A percentile compares a stretch with the other conserved stretches of the same genome.
Conservation (phyloP, 495 filamentous ascomycete genomes). For the Elaphomyces granulatus region DNA sequence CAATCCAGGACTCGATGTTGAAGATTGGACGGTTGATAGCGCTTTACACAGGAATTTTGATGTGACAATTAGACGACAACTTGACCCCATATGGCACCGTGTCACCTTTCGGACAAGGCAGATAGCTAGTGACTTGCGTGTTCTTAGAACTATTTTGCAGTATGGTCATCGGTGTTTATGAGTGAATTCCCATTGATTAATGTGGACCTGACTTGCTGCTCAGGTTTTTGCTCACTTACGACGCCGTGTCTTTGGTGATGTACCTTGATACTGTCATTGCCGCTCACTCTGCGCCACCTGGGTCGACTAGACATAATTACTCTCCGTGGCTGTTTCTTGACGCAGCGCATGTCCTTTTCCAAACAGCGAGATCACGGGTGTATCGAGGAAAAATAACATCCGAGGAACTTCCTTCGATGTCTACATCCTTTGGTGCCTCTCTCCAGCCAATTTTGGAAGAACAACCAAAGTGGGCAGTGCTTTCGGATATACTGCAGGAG, state of each 20-base stretch:
- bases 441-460: slow-evolving; percentile 88
- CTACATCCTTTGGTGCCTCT: slow-evolving; percentile 41
- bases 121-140: slow-evolving; percentile 76
- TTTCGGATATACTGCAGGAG: slow-evolving; percentile 79
- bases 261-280: slow-evolving; percentile 91
- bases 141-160: slow-evolving; percentile 77
- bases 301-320: slow-evolving; percentile 73
- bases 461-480: slow-evolving; percentile 80
- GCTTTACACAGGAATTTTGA: slow-evolving; percentile 90
- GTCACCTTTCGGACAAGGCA: slow-evolving; percentile 90
- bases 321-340: slow-evolving; percentile 96
- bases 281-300: slow-evolving; percentile 75
- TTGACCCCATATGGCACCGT: slow-evolving; percentile 95
- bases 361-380: slow-evolving; percentile 78
- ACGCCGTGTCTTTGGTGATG: slow-evolving; percentile 82
- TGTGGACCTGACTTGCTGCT: slow-evolving; percentile 12
- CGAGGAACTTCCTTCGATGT: slow-evolving; percentile 21
- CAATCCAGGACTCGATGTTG: slow-evolving; percentile 84
- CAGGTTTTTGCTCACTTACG: slow-evolving; percentile 58
- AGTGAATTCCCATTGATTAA: background rate
- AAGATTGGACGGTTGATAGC: slow-evolving; percentile 94
- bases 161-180: slow-evolving; percentile 20
- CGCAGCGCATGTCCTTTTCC: slow-evolving; percentile 87
- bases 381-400: slow-evolving; percentile 55
- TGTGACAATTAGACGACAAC: slow-evolving; percentile 68